phyloP scores from a whole-genome alignment of 2,329 filamentous ascomycete genomes.

The Alternaria sp. region DNA sequence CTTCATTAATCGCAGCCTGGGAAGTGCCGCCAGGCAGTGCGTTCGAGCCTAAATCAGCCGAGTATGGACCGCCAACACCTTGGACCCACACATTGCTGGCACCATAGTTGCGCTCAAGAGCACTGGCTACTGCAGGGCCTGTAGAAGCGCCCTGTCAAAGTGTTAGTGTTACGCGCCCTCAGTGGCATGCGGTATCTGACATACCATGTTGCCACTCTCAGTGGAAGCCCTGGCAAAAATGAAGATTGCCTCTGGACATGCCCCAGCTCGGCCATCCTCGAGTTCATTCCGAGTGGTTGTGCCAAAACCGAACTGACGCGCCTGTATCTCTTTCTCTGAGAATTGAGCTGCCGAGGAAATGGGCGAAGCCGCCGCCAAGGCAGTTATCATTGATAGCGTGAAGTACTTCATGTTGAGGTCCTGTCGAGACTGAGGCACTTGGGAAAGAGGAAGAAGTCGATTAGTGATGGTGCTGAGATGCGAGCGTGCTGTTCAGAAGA shows the following conservation, averaged over 20 bases:
- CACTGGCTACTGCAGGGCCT: conserved; percentile 27
- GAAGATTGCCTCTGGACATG: conserved; percentile 35
- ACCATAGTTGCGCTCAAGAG: conserved; percentile 31
- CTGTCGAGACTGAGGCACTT: neutral
- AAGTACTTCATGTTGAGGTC: conserved; percentile 30
- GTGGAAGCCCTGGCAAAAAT: conserved; percentile 36
- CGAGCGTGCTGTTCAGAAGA: neutral
- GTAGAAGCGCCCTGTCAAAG: conserved; percentile 21
- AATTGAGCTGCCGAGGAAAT: conserved; percentile 13
- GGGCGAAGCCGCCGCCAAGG: conserved; percentile 18
- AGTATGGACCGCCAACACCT: conserved; percentile 46
- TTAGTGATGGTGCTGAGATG: neutral
- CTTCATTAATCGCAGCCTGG: conserved; percentile 40
- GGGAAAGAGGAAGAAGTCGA: neutral
- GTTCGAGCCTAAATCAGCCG: conserved; percentile 44
- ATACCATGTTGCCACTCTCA: conserved; percentile 38
- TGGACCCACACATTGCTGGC: conserved; percentile 35
- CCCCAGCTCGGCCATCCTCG: conserved; percentile 20
- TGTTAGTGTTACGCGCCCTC: neutral
- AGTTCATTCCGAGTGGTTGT: conserved; percentile 28
- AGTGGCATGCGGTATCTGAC: neutral
- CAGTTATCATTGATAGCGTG: conserved; percentile 18
- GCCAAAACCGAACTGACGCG: conserved; percentile 17
- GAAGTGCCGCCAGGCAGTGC: conserved; percentile 40
- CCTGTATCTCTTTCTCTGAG: conserved; percentile 13